phyloP scores from a whole-genome alignment of 345 rosid genomes.

The Populus ilicifolia region DNA sequence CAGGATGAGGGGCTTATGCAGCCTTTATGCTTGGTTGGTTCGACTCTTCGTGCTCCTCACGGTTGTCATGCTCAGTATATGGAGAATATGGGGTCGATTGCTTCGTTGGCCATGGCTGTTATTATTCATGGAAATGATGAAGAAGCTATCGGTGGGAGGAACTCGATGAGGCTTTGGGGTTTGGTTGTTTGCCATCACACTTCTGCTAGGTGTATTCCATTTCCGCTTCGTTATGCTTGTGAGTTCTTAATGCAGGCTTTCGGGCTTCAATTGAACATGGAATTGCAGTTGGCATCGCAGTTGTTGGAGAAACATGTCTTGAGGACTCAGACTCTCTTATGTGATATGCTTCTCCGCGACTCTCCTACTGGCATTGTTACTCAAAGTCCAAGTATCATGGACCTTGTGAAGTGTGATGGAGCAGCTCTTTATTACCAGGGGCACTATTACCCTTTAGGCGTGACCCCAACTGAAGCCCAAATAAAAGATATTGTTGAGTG shows the following conservation, averaged over 20 bases:
- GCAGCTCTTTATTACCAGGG: slow-evolving; percentile 89
- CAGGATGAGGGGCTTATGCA: slow-evolving; percentile 80
- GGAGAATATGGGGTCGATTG: slow-evolving; percentile 92
- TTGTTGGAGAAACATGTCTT: slow-evolving; percentile 82
- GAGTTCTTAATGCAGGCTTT: slow-evolving; percentile 99
- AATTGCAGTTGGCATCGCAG: slow-evolving; percentile 85
- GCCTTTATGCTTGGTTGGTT: slow-evolving; percentile 91
- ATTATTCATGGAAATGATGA: slow-evolving; percentile 82
- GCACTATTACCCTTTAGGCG: slow-evolving; percentile 65
- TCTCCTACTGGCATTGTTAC: slow-evolving; percentile 91
- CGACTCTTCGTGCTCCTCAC: slow-evolving; percentile 94
- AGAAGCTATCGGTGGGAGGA: slow-evolving; percentile 67
- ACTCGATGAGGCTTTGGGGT: slow-evolving; percentile 86
- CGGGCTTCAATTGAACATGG: slow-evolving; percentile 96
- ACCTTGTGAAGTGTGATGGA: slow-evolving; percentile 93
- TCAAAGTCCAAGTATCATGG: slow-evolving; percentile 94
- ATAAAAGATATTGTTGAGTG: slow-evolving; percentile 83
- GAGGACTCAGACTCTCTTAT: slow-evolving; percentile 85
- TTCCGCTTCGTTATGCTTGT: slow-evolving; percentile 93
- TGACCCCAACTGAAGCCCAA: slow-evolving; percentile 82
- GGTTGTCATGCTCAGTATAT: slow-evolving; percentile 96
- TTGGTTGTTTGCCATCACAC: slow-evolving; percentile 98
- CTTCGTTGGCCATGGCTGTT: slow-evolving; percentile 89
- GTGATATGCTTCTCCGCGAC: slow-evolving; percentile 98
- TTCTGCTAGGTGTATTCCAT: slow-evolving; percentile 78